Conservation (phyloP, 2,329 filamentous ascomycete genomes). For the Penicillium sp. region DNA sequence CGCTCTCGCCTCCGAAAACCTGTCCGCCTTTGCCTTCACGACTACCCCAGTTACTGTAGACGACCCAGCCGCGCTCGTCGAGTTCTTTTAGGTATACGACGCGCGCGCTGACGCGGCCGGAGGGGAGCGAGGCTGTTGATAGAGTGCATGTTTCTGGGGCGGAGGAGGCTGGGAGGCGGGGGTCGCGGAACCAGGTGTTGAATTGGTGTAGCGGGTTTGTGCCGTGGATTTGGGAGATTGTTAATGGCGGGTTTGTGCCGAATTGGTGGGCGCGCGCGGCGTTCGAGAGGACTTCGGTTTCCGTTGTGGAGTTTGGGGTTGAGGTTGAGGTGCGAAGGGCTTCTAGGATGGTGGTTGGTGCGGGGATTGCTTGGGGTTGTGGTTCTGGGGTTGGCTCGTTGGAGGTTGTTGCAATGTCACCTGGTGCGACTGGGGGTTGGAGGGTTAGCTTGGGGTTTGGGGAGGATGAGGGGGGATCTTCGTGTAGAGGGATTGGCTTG, state of each 20-base stretch:
- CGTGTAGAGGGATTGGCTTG: neutral
- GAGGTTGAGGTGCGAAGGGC: conserved; percentile 35
- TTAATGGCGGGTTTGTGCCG: conserved; percentile 43
- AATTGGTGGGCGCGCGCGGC: conserved; percentile 47
- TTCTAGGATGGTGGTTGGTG: conserved; percentile 9
- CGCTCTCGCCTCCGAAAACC: conserved; percentile 35
- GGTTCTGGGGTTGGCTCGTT: conserved; percentile 18
- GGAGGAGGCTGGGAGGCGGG: conserved; percentile 60
- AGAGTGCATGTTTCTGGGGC: conserved; percentile 89
- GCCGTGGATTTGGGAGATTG: conserved; percentile 42
- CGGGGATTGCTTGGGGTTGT: conserved; percentile 7
- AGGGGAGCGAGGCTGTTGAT: conserved; percentile 79
- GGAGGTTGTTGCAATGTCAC: conserved; percentile 37
- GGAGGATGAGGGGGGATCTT: neutral
- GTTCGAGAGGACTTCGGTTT: conserved; percentile 37
- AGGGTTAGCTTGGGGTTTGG: conserved; percentile 12
- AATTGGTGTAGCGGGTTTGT: conserved; percentile 75
- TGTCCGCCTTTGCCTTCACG: conserved; percentile 52
- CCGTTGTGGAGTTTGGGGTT: conserved; percentile 38
- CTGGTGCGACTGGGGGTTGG: conserved; percentile 40
- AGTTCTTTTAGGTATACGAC: conserved; percentile 96
- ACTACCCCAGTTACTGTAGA: conserved; percentile 89
- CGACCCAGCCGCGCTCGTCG: conserved; percentile 76
- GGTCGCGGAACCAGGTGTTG: conserved; percentile 80
- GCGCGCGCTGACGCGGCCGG: conserved; percentile 78